Evolutionary conservation across 768 basidiomycete genomes (phyloP).

Genomic region (Termitomyces sp.): DNA sequence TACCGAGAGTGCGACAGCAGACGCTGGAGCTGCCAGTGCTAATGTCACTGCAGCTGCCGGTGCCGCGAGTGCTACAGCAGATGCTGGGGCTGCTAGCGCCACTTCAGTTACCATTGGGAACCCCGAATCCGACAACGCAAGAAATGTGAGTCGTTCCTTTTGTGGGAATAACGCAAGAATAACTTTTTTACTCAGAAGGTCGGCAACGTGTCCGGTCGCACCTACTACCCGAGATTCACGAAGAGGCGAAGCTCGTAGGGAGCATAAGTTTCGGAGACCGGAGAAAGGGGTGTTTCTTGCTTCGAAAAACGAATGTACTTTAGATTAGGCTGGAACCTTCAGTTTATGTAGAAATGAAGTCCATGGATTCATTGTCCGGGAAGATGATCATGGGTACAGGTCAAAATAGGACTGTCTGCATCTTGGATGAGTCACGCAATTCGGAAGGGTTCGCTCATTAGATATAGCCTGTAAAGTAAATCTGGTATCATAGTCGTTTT

Average conservation of each 20-base stretch:
- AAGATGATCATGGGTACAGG: too few species aligned
- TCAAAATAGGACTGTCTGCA: neutral
- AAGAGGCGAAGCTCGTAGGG: neutral
- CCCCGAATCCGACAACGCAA: neutral
- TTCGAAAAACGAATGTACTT: neutral
- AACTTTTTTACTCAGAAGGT: neutral
- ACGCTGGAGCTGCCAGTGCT: neutral
- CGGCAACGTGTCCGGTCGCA: neutral
- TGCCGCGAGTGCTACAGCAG: too few species aligned
- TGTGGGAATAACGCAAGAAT: neutral
- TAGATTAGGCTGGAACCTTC: neutral
- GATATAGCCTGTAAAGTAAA: neutral
- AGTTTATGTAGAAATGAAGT: neutral
- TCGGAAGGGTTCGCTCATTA: neutral
- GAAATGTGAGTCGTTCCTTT: neutral
- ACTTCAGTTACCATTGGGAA: neutral
- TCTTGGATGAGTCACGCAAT: neutral
- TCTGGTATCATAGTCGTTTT: constrained; percentile 3
- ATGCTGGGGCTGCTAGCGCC: neutral
- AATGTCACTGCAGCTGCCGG: neutral
- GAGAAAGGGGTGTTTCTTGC: neutral
- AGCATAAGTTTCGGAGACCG: neutral
- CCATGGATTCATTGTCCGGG: neutral
- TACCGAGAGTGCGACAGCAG: neutral
- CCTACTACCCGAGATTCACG: neutral